Evolutionary conservation across 2,329 filamentous ascomycete genomes (phyloP).

Genomic region (Sporothrix schenckii): DNA sequence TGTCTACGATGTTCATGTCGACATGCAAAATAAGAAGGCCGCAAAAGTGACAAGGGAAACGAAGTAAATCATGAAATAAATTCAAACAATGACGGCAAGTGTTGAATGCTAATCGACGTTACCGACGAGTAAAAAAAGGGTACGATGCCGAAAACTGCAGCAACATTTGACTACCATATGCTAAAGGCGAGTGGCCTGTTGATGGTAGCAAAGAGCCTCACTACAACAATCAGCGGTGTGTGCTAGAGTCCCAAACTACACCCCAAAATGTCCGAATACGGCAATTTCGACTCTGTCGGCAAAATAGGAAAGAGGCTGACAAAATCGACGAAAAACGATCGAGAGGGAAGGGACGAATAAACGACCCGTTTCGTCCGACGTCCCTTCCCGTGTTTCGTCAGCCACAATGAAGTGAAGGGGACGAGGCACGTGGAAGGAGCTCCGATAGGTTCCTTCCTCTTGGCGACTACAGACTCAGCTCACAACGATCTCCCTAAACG

Average conservation of each 20-base stretch:
- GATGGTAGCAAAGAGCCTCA: background rate
- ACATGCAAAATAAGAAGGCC: too few species aligned
- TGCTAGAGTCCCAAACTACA: background rate
- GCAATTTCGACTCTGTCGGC: background rate
- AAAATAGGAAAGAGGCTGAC: conserved; percentile 2
- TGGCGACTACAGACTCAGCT: background rate
- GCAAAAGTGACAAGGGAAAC: too few species aligned
- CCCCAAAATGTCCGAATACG: background rate
- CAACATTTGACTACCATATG: background rate
- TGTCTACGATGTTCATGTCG: too few species aligned
- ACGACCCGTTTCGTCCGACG: background rate
- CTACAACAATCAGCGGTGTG: background rate
- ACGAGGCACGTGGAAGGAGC: background rate
- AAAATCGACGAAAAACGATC: too few species aligned
- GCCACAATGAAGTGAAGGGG: background rate
- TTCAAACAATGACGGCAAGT: too few species aligned
- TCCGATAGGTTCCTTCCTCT: background rate
- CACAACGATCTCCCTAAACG: background rate
- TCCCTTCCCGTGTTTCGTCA: background rate
- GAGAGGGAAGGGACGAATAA: background rate
- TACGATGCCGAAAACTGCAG: background rate
- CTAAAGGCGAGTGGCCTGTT: background rate
- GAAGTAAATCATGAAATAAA: too few species aligned
- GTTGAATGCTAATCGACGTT: too few species aligned
- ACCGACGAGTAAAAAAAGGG: background rate